Evolutionary conservation across 2,329 filamentous ascomycete species (phyloP).

Genomic region (Colletotrichum tropicicola): DNA sequence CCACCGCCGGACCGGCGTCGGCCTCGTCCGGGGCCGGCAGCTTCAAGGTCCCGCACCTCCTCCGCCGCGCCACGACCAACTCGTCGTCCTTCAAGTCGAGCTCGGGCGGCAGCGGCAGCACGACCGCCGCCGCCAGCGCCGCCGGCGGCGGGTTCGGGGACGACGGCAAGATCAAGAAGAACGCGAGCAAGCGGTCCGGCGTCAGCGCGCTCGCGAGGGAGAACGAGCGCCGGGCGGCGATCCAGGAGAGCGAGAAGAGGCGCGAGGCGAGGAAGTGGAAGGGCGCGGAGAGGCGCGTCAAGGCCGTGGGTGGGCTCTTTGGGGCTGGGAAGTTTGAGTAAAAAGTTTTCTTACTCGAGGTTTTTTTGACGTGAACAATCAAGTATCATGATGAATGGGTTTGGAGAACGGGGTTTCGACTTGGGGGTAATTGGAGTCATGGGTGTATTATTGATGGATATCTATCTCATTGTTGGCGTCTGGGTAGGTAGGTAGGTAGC

Average conservation of each 20-base stretch:
- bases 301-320: slow-evolving; percentile 67
- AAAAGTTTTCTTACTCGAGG: neutral
- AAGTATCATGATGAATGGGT: slow-evolving; percentile 1
- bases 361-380: too few relatives aligned
- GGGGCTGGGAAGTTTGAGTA: slow-evolving; percentile 64
- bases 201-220: slow-evolving; percentile 69
- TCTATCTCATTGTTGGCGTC: neutral
- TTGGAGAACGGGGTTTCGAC: neutral
- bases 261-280: slow-evolving; percentile 66
- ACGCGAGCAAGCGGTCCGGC: slow-evolving; percentile 67
- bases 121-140: slow-evolving; percentile 1
- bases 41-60: slow-evolving; percentile 76
- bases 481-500: too few relatives aligned
- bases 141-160: slow-evolving; percentile 44
- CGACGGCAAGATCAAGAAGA: slow-evolving; percentile 67
- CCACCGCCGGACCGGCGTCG: too few relatives aligned
- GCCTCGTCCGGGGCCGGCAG: slow-evolving; percentile 47
- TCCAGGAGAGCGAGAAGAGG: slow-evolving; percentile 65
- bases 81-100: slow-evolving; percentile 55
- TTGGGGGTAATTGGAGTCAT: neutral
- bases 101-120: slow-evolving; percentile 26
- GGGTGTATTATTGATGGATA: neutral
- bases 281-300: slow-evolving; percentile 64
- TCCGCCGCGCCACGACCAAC: slow-evolving; percentile 79
- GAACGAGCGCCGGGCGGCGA: slow-evolving; percentile 62